Evolutionary conservation across 2,329 filamentous ascomycete genomes (phyloP).

Genomic region (Pyrenochaeta sp.): DNA sequence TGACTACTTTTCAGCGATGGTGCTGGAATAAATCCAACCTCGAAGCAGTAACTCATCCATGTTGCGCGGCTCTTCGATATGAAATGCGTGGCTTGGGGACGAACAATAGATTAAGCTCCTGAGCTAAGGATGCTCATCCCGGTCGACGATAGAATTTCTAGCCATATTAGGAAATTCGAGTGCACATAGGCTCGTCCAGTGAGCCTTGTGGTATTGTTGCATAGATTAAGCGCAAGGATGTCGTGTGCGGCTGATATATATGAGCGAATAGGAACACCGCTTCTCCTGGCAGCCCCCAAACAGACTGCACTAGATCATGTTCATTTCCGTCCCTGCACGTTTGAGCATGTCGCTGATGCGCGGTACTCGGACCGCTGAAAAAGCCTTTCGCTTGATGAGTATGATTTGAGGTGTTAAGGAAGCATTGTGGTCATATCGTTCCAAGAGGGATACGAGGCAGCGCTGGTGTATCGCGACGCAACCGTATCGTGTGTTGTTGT

Average conservation of each 20-base stretch:
- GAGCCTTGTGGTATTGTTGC: slow-evolving; percentile 12
- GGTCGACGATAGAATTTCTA: neutral
- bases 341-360: neutral
- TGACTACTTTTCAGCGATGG: neutral
- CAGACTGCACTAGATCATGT: neutral
- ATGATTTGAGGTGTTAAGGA: no score
- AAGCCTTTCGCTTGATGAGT: no score
- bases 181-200: neutral
- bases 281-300: slow-evolving; percentile 1
- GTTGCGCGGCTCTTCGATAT: slow-evolving; percentile 8
- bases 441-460: no score
- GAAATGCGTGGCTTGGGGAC: slow-evolving; percentile 7
- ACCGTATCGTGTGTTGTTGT: no score
- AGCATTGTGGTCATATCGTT: no score
- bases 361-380: neutral
- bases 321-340: neutral
- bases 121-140: slow-evolving; percentile 4
- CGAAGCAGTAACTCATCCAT: slow-evolving; percentile 4
- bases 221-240: slow-evolving; percentile 6
- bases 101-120: slow-evolving; percentile 4
- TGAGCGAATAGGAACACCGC: neutral
- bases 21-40: neutral
- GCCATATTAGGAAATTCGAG: neutral
- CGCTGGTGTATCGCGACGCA: no score
- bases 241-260: neutral